Evolutionary conservation across 1,284 basidiomycete species (phyloP), one percentile per base, ranked within the genome.

Genomic region (Sporisorium scitamineum): DNA sequence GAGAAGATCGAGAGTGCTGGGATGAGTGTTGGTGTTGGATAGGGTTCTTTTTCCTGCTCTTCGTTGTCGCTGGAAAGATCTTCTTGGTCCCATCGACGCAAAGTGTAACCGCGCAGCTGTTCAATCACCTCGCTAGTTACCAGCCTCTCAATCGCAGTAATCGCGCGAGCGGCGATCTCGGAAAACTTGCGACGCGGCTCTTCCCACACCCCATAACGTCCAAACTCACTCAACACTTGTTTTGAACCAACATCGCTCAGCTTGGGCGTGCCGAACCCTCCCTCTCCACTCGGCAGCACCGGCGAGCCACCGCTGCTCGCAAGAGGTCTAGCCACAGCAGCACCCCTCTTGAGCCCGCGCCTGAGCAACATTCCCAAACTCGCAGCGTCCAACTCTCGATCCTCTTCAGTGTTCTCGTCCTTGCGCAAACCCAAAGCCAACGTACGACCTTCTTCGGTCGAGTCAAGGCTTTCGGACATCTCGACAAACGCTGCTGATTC

Each of bases 51-150:
- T 18, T 63, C 54, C 20, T 63, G 51, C 9, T 47, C 48, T 1
- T 50, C 63, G n/a, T n/a, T n/a, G n/a, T n/a, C n/a, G n/a, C n/a
- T n/a, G 10, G 53, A 45, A 1, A 50, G 61, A 2, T 22, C 54
- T 16, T 70, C 59, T 20, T 56, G 62, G 42, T 79, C 67, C 79
- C 76, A 80, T 8, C 66, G 56, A 11, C 74, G 76, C 47, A 76
- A n/a, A 0, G 64, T 55, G 48, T 79, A 80, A 0, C 66, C 69
- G 11, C 73, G 66, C 5, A 83, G 55, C 24, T 54, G 58, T 22
- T 84, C 83, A 7, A 78, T 47, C 22, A 77, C 71, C 51, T 85
- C 83, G 22, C 72, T 62, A 0, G 76, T 66, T 18, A 83, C 58
- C 16, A 85, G 32, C 3, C 78, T 39, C 52, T 83, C 77, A 6